Conservation (phyloP, 495 filamentous ascomycete genomes). For the Aspergillus saccharolyticus region DNA sequence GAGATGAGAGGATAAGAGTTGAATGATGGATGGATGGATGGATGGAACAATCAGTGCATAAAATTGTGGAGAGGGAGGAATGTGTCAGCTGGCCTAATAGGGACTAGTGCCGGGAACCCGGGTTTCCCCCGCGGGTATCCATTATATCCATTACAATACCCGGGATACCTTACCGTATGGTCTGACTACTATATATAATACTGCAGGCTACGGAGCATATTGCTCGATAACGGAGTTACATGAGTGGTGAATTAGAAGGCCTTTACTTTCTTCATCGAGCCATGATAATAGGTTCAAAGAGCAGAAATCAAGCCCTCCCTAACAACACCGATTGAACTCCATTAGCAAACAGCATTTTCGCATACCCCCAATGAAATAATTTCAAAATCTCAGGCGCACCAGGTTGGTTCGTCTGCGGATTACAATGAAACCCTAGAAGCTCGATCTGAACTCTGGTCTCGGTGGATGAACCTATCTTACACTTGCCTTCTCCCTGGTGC, state of each 20-base stretch:
- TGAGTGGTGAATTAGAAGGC: too few species aligned
- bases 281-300: neutral
- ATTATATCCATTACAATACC: too few species aligned
- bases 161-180: too few species aligned
- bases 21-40: too few species aligned
- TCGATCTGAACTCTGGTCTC: constrained; percentile 12
- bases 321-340: constrained; percentile 13
- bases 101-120: neutral
- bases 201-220: too few species aligned
- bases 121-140: neutral
- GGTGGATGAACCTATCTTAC: neutral
- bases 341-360: constrained; percentile 19
- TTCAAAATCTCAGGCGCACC: constrained; percentile 6
- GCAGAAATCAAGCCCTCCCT: neutral
- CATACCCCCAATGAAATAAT: constrained; percentile 19
- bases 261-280: neutral
- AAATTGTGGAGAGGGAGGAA: too few species aligned
- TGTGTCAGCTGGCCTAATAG: neutral
- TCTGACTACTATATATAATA: too few species aligned
- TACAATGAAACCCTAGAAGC: constrained; percentile 17
- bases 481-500: neutral
- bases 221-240: neutral
- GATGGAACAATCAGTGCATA: too few species aligned
- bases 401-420: constrained; percentile 15
- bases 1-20: neutral